A percentile compares a stretch with the other conserved stretches of the same genome.
Conservation (phyloP, 2,329 filamentous ascomycete genomes). For the Zymoseptoria pseudotritici region DNA sequence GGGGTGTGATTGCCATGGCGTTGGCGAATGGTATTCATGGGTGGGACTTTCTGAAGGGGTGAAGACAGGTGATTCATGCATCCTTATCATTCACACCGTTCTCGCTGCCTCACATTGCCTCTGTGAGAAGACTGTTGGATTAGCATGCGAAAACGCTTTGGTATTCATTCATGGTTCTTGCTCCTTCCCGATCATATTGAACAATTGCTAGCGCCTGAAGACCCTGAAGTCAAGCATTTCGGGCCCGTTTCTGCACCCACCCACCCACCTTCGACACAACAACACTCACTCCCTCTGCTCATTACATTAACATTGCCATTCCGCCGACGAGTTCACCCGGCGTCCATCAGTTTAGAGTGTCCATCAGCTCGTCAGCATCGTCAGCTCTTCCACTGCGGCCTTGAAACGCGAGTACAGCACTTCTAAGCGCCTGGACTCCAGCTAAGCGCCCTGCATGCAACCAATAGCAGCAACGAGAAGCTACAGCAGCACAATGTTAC, state of each 20-base stretch:
- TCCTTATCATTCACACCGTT: background rate
- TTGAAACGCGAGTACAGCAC: slow-evolving; percentile 20
- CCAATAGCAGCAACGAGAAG: slow-evolving; percentile 13
- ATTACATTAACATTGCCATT: background rate
- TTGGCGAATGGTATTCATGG: background rate
- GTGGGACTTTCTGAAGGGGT: background rate
- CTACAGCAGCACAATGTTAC: slow-evolving; percentile 9
- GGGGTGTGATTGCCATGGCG: background rate
- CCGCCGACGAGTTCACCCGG: too few species aligned
- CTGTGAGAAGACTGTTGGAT: too few species aligned
- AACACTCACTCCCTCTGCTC: background rate
- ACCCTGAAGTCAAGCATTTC: slow-evolving; percentile 32
- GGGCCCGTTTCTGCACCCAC: background rate
- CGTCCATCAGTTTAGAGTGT: too few species aligned
- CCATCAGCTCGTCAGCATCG: slow-evolving; percentile 37
- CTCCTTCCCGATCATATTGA: background rate
- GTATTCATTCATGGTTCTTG: too few species aligned
- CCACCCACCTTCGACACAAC: background rate
- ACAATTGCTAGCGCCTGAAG: background rate
- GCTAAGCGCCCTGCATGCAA: slow-evolving; percentile 11
- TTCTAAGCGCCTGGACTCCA: background rate
- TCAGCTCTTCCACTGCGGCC: slow-evolving; percentile 55
- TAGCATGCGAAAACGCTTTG: too few species aligned
- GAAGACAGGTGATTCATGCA: background rate
- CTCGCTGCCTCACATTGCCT: background rate